Percentiles rank a stretch among this genome's conserved stretches.
phyloP scores from a whole-genome alignment of 441 rosid species.

The Pelargonium cotyledonis region DNA sequence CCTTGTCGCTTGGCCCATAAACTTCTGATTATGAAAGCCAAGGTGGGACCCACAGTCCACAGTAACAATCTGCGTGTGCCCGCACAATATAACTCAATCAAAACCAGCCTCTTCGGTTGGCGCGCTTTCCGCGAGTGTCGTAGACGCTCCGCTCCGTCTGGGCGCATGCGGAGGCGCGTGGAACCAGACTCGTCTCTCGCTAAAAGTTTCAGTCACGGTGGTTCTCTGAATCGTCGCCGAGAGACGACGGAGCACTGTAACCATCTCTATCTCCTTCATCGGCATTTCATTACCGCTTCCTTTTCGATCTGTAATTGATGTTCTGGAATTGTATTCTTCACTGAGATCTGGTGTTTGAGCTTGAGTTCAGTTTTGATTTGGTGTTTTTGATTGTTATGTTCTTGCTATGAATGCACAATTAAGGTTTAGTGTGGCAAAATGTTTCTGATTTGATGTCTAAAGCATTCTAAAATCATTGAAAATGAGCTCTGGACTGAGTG shows the following conservation, averaged over 20 bases:
- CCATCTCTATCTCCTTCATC: conserved; percentile 9
- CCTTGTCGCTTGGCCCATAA: no score
- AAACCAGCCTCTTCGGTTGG: no score
- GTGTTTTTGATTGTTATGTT: no score
- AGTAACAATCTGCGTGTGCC: no score
- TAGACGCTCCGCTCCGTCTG: no score
- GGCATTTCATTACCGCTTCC: no score
- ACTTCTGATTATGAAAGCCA: no score
- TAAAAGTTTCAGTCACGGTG: conserved; percentile 32
- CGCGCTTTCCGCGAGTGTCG: no score
- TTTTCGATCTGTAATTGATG: background rate
- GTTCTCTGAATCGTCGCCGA: conserved; percentile 85
- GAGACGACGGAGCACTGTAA: conserved; percentile 73
- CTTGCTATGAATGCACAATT: background rate
- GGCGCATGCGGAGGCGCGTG: no score
- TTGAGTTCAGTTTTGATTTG: background rate
- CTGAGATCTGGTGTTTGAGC: background rate
- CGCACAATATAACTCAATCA: no score
- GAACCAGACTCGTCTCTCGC: background rate
- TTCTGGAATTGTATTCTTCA: background rate
- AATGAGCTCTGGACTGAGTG: no score
- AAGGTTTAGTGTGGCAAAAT: background rate
- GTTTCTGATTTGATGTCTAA: background rate
- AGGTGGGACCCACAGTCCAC: no score
- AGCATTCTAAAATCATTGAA: background rate